These are phyloP conservation scores for Russula earlei DNA, from an alignment of 768 basidiomycete genomes.

Conservation along the genomic window DNA sequence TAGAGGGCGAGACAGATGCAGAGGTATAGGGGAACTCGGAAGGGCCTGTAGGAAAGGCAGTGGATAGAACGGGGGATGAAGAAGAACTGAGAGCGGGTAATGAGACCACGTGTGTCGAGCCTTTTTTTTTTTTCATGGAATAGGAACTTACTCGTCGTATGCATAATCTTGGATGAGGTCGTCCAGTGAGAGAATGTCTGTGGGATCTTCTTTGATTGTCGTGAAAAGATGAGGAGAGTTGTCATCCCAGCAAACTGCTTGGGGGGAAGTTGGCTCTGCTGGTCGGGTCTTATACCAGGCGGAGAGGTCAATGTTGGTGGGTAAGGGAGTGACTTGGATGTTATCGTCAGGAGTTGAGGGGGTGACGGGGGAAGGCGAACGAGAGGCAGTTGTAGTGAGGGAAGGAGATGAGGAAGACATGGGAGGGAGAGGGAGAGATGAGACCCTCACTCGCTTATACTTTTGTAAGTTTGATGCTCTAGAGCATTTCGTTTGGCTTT, in stretches of 20 bases:
- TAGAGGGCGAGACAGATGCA: neutral
- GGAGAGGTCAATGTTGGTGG: constrained; percentile 41
- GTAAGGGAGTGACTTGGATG: constrained; percentile 41
- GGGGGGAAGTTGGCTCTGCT: constrained; percentile 31
- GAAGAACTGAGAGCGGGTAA: neutral
- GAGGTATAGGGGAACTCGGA: neutral
- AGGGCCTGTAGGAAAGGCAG: neutral
- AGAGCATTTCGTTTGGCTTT: too few relatives aligned
- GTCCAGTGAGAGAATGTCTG: constrained; percentile 55
- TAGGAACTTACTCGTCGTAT: constrained; percentile 58
- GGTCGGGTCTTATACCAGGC: constrained; percentile 51
- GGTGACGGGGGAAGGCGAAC: constrained; percentile 63
- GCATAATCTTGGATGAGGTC: constrained; percentile 67
- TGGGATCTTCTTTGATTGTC: constrained; percentile 40
- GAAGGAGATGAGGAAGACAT: constrained; percentile 50
- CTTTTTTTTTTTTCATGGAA: too few relatives aligned
- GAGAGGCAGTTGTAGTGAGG: constrained; percentile 42
- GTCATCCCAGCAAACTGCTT: constrained; percentile 34
- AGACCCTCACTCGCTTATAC: too few relatives aligned
- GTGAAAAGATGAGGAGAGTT: constrained; percentile 32
- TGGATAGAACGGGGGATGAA: constrained; percentile 3
- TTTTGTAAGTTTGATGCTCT: neutral
- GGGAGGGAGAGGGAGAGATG: neutral
- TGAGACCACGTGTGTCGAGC: constrained; percentile 18
- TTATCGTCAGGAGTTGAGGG: constrained; percentile 62